Base-by-base conservation (phyloP, 116 monocot species). In the Posidonia oceanica region DNA sequence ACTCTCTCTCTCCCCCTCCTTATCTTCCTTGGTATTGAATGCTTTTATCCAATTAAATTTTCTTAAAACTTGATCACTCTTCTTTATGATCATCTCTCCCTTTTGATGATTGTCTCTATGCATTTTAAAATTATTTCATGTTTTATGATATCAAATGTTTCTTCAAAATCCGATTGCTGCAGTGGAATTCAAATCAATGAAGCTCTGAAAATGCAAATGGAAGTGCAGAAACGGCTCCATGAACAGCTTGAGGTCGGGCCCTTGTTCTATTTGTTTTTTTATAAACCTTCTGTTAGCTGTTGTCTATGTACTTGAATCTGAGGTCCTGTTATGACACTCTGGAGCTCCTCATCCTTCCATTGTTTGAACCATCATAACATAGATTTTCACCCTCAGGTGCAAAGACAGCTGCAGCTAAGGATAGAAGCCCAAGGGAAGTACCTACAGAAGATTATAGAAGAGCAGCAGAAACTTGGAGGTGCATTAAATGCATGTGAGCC, bases 401-500 rank as follows among this genome's bases (percentile, higher is more conserved):
- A 88, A 73, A 88, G 75, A 64, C 82, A 82, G n/a, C 64, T 84
- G 71, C 88, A 84, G 62, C 77, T 88, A 38, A 74, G 87, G 68
- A 88, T 88, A 52, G 88, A 88, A 84, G 88, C 88, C 14, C 88
- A 88, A 48, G 88, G 82, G 56, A 74, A 61, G 55, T 88, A 88
- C 54, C 69, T 84, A 36, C 84, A 88, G 64, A 88, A 79, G 74
- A 88, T 84, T 39, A 84, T 82, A 4, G 88, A 88, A 52, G 84
- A 88, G 64, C 88, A 88, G 61, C 82, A 80, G 63, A 82, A 82
- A 68, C 80, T 84, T 52, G 70, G 66, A 15, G 63, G 75, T 69
- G 39, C 81, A 36, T 38, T 74, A 3, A 76, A 61, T 36, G 39
- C 52, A 23, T 68, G 52, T 23, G 39, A 52, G 16, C 66, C 59